These are phyloP conservation scores for Annulohypoxylon nitens DNA, from an alignment of 495 filamentous ascomycete genomes.

Conservation along the genomic window DNA sequence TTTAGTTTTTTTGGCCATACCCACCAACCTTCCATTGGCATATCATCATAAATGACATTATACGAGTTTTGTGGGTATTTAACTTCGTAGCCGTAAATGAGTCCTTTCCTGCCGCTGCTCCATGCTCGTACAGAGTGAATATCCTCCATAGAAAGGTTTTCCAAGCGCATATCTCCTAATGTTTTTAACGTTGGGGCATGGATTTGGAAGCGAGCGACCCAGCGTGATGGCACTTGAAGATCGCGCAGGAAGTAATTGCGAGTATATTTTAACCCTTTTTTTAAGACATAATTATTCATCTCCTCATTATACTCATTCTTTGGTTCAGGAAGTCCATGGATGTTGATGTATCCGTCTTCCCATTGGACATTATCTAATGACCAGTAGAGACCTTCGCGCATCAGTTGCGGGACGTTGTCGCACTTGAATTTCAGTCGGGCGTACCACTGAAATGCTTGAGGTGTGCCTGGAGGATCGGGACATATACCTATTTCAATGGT, in stretches of 20 bases:
- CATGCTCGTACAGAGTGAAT: neutral
- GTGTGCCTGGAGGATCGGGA: neutral
- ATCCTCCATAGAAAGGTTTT: neutral
- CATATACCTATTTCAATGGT: neutral
- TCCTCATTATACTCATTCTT: neutral
- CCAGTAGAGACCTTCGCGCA: constrained; percentile 17
- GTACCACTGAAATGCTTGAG: neutral
- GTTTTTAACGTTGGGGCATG: neutral
- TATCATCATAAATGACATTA: neutral
- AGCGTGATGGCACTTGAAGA: constrained; percentile 3
- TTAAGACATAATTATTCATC: neutral
- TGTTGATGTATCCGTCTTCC: neutral
- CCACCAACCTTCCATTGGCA: constrained; percentile 3
- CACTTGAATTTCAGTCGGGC: neutral
- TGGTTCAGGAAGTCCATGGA: neutral
- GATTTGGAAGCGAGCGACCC: neutral
- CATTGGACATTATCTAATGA: constrained; percentile 1
- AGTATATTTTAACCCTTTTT: neutral
- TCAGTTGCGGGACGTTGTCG: constrained; percentile 6
- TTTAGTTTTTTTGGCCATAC: neutral
- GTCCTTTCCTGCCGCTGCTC: neutral
- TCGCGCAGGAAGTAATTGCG: neutral
- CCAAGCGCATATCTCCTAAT: neutral
- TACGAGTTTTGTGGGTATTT: neutral
- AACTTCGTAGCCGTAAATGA: neutral